Evolutionary conservation across 176 grass and related monocot genomes (phyloP).

Genomic region (Oryza meridionalis): DNA sequence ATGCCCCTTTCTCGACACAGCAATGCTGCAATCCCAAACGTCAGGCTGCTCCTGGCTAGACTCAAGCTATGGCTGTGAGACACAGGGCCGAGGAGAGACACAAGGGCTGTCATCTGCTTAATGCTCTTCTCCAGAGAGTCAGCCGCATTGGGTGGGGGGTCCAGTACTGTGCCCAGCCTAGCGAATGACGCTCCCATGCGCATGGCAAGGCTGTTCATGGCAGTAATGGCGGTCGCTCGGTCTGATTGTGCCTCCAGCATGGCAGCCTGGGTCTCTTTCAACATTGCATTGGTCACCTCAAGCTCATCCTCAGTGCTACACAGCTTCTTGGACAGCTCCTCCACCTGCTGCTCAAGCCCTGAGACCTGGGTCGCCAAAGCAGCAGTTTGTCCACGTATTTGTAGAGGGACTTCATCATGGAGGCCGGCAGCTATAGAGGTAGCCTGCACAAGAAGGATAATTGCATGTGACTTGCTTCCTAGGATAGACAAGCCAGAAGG

Average conservation of each 20-base stretch:
- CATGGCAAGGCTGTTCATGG: slow-evolving; percentile 14
- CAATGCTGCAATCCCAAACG: not conserved
- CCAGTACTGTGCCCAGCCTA: not conserved
- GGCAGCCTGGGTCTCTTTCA: not conserved
- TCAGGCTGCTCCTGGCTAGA: not conserved
- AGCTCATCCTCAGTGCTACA: not conserved
- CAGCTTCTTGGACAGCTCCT: not conserved
- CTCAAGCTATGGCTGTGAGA: not conserved
- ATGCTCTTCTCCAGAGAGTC: not conserved
- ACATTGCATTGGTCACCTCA: not conserved
- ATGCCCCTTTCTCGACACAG: not conserved
- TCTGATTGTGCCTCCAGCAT: slow-evolving; percentile 1
- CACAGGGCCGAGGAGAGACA: not conserved
- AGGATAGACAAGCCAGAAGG: not conserved
- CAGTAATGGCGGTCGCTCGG: not conserved
- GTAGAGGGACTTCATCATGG: not conserved
- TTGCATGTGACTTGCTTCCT: not conserved
- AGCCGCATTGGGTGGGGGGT: not conserved
- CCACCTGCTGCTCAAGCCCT: not conserved
- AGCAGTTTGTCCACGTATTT: not conserved
- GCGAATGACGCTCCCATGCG: not conserved
- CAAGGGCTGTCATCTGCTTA: slow-evolving; percentile 1
- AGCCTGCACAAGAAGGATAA: not conserved
- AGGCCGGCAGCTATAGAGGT: not conserved
- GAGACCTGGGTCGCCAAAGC: not conserved